Percentiles rank a stretch among this genome's conserved stretches.
phyloP scores from a whole-genome alignment of 768 basidiomycete genomes.

The Termitomyces sp. region DNA sequence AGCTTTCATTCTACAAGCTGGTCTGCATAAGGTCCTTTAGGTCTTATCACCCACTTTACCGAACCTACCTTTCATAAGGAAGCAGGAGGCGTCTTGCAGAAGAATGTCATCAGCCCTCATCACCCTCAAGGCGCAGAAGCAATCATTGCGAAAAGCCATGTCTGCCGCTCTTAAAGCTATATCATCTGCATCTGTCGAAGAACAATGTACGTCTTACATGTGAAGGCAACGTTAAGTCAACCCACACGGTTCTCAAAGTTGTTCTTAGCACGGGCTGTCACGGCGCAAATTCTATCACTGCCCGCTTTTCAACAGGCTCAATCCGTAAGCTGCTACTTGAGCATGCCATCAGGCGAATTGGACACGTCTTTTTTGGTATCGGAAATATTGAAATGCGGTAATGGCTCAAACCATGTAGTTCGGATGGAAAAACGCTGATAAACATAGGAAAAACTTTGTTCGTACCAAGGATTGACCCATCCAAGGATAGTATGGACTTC shows the following conservation, averaged over 20 bases:
- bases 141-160: constrained; percentile 47
- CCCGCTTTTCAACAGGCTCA: constrained; percentile 44
- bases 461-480: constrained; percentile 54
- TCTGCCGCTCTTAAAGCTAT: constrained; percentile 38
- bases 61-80: not conserved
- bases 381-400: constrained; percentile 51
- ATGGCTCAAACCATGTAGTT: constrained; percentile 8
- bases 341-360: constrained; percentile 70
- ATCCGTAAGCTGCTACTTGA: constrained; percentile 69
- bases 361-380: constrained; percentile 49
- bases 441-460: constrained; percentile 56
- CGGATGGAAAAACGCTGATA: not conserved
- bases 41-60: not conserved
- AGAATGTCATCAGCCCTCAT: not conserved
- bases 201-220: constrained; percentile 48
- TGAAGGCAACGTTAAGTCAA: not conserved
- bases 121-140: constrained; percentile 45
- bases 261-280: constrained; percentile 39
- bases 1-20: not conserved
- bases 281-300: constrained; percentile 39
- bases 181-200: constrained; percentile 36
- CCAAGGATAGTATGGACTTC: constrained; percentile 57
- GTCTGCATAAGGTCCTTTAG: not conserved
- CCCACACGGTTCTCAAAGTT: not conserved
- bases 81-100: not conserved